Evolutionary conservation across 495 filamentous ascomycete species (phyloP), one percentile per base, ranked within the genome.

Genomic region (Neurospora hispaniola): DNA sequence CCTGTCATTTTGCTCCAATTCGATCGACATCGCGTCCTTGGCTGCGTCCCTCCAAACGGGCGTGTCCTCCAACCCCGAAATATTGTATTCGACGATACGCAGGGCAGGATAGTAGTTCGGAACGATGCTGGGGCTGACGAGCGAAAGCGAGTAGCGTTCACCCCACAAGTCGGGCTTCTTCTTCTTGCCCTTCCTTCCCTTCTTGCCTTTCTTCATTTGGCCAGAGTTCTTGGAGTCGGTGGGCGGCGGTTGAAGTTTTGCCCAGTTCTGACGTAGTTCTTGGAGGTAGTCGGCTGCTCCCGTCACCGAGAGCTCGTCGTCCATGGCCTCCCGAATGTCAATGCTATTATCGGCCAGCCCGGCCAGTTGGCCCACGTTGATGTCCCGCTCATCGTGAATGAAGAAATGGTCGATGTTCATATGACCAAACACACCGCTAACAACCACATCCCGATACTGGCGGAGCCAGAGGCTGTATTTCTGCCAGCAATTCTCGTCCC

Each of bases 361-460:
- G 4, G 80, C 77, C 18, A 88, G 72, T n/a, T 83, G 80, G 23
- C 77, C 80, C 71, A 89, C 83, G 59, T 93, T 83, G 62, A 98
- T 85, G 16, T 97, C 87, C 12, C 91, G 83, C 73, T 88, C 92
- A 82, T 98, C 96, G 77, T 97, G 94, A 10, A 99, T 82, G 77
- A 98, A 88, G 82, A 98, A 99, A 79, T 99, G 96, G 77, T 99
- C 96, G 74, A 97, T 91, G 78, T 99, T 99, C 94, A 99, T 98
- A 79, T 99, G 96, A 2, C 95, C 96, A 75, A 92, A 99, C 18
- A 96, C 72, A 18, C 89, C 88, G 8, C 88, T 88, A 43, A 94
- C 87, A 12, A 99, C 84, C 12, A 99, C 90, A 80, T 99, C 96
- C 43, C 96, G 92, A 77, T 94, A 99, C 76, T 94, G 92, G 76